Evolutionary conservation across 148 eudicot species (phyloP), one percentile per base, ranked within the genome.

Genomic region (Rhododendron simsii): DNA sequence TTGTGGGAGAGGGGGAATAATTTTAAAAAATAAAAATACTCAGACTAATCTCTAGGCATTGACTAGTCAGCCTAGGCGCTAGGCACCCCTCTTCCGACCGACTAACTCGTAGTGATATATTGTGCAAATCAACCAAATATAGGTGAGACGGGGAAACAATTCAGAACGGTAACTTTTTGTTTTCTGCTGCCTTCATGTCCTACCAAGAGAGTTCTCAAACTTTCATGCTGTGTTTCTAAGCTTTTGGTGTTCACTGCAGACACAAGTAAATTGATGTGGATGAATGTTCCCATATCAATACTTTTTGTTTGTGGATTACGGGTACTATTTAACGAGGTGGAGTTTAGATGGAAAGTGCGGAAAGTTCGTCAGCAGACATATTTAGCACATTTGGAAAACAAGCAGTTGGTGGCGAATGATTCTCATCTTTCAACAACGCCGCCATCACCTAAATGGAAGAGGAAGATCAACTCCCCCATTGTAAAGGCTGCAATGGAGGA

Each of bases 261-360:
- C 80, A 94, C 98, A 63, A 95, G 98, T 91, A 97, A 94, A 90
- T 95, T 98, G 82, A 97, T 97, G 98, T 94, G 96, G 98, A 97
- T 93, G 98, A 97, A 97, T 87, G 50, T 97, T 26, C 99, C 99
- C 47, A 89, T 97, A 88, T 92, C 99, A 33, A 47, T 95, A 50
- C 84, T 95, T 23, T 75, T 94, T 79, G 96, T 96, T 84, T 88
- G 76, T 89, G 89, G 90, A 81, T 82, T 93, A 82, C 93, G 96
- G 30, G 80, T 91, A 48, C 85, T 95, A 76, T 86, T 91, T 51
- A 93, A 91, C 85, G 93, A 95, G 89, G 93, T 94, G 88, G 98
- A 97, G 44, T 93, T 97, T 73, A 93, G 86, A 47, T 89, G 92
- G 93, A 94, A 94, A 90, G 92, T 88, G 86, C 88, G 89, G 84